phyloP scores from a whole-genome alignment of 2,329 filamentous ascomycete genomes.

The Zasmidium angulare region DNA sequence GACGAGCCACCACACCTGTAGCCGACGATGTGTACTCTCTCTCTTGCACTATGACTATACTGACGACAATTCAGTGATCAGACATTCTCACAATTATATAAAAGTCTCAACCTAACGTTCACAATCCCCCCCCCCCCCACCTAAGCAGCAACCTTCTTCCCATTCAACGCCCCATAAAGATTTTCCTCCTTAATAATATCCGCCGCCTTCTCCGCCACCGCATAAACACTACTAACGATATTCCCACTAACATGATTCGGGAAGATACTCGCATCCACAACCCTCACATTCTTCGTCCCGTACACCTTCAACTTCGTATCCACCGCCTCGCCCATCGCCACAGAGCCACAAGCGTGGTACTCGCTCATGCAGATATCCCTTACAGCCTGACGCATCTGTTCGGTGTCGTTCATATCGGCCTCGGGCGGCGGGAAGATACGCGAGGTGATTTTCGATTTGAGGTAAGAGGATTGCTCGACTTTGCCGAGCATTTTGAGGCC shows the following conservation, averaged over 20 bases:
- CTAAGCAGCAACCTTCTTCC: background rate
- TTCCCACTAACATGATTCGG: slow-evolving; percentile 34
- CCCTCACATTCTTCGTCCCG: slow-evolving; percentile 37
- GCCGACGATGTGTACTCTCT: too few species aligned
- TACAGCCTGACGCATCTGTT: slow-evolving; percentile 29
- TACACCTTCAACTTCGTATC: slow-evolving; percentile 39
- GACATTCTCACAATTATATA: background rate
- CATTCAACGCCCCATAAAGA: slow-evolving; percentile 19
- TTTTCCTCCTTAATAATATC: slow-evolving; percentile 35
- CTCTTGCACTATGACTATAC: too few species aligned
- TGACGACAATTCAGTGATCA: too few species aligned
- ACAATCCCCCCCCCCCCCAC: background rate
- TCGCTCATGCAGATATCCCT: slow-evolving; percentile 28
- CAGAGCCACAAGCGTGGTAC: slow-evolving; percentile 41
- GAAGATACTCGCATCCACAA: slow-evolving; percentile 38
- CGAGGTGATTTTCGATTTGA: slow-evolving; percentile 42
- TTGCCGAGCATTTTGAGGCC: slow-evolving; percentile 41
- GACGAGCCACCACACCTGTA: too few species aligned
- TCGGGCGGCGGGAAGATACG: slow-evolving; percentile 35
- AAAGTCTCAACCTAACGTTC: background rate
- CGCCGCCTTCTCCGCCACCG: slow-evolving; percentile 33
- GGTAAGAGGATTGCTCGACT: slow-evolving; percentile 44
- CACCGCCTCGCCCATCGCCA: slow-evolving; percentile 46
- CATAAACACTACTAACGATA: slow-evolving; percentile 32
- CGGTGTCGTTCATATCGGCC: slow-evolving; percentile 24